A percentile compares a stretch with the other conserved stretches of the same genome.
Evolutionary conservation across 176 grass and related monocot species (phyloP).

Genomic region (Oryza glumipatula): DNA sequence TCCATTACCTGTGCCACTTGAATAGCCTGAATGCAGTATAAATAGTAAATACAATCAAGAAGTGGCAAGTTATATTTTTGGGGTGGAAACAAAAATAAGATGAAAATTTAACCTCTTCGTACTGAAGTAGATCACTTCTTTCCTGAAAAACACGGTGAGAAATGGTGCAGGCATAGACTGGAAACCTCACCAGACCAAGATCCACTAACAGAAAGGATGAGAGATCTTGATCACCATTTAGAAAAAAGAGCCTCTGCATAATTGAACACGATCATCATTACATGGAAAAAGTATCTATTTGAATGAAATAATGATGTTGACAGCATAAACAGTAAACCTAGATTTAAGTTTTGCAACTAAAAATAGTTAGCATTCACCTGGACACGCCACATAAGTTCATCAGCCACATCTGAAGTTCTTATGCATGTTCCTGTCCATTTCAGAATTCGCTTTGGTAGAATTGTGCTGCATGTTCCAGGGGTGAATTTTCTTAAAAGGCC

Average conservation of each 20-base stretch:
- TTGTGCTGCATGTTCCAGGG: constrained; percentile 54
- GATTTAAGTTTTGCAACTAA: constrained; percentile 30
- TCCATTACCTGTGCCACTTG: constrained; percentile 89
- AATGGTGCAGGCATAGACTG: constrained; percentile 69
- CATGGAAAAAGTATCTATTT: constrained; percentile 26
- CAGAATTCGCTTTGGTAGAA: constrained; percentile 59
- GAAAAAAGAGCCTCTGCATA: constrained; percentile 93
- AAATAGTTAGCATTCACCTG: constrained; percentile 55
- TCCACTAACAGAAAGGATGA: constrained; percentile 91
- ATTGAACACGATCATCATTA: constrained; percentile 34
- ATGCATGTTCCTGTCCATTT: constrained; percentile 71
- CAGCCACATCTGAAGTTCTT: constrained; percentile 61
- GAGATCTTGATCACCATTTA: constrained; percentile 93
- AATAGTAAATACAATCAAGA: constrained; percentile 5
- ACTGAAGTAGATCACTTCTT: constrained; percentile 69
- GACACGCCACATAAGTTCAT: constrained; percentile 80
- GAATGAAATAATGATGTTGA: constrained; percentile 36
- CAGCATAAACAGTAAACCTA: constrained; percentile 34
- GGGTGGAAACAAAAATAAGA: not conserved
- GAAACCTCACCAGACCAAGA: constrained; percentile 82
- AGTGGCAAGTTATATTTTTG: constrained; percentile 27
- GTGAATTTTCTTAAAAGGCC: constrained; percentile 34
- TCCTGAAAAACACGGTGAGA: constrained; percentile 67
- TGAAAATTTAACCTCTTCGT: constrained; percentile 70
- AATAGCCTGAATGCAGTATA: constrained; percentile 69